Base-by-base conservation (phyloP, 2,329 filamentous ascomycete species). In the Amauroascus verrucosus region DNA sequence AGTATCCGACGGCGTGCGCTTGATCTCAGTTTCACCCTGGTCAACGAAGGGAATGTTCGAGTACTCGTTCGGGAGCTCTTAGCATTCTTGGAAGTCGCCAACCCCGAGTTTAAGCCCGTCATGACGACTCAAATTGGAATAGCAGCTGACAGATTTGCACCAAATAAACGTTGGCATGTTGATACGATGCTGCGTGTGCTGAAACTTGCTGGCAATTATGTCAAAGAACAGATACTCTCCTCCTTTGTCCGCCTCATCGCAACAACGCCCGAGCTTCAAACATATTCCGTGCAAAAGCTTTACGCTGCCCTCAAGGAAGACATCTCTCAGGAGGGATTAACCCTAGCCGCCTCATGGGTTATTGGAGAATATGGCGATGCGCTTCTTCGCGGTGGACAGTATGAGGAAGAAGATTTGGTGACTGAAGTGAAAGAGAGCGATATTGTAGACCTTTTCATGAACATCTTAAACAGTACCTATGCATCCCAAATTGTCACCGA, bases 121-220 rank as follows among this genome's bases (percentile, higher is more conserved):
- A 96, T 98, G 90, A 98, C 93, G 1, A 93, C 85, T 51, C 93
- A 98, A 66, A 98, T 98, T 67, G 93, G 93, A 22, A 88, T 98
- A 62, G 93, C 94, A 9, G 93, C 94, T 6, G 93, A 98, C 69
- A 84, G 91, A 60, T 98, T 88, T 70, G 87, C 93, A 1, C 94
- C 93, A 0, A 97, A 93, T 72, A 97, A 97, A 73, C 80, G 93
- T 66, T 98, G 93, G 93, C 93, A 98, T 67, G 85, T 97, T 61
- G 93, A 98, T 65, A 98, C 94, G 1, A 96, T 98, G 84, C 76
- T 98, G 51, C 82, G 94, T 20, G 89, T 98, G 22, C 72, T 98
- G 61, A 95, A 90, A 55, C 77, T 98, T 59, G 93, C 93, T 50
- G 93, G 93, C 45, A 95, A 94, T 70, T 95, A 93, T 64, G 90